Conservation (phyloP, 768 basidiomycete genomes). For the Pleurotus salmoneostramineus region DNA sequence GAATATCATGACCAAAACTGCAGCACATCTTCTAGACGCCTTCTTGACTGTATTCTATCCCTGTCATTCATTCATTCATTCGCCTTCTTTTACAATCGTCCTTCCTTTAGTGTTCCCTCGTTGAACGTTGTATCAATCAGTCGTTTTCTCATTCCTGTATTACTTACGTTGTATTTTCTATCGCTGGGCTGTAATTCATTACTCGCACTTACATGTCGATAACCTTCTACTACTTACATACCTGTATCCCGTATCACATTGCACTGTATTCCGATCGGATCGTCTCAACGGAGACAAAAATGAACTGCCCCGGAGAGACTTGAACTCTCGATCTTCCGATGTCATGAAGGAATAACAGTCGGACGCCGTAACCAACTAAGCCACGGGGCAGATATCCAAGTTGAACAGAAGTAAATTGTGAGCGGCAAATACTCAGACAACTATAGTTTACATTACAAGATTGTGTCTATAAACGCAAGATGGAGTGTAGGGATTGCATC, state of each 20-base stretch:
- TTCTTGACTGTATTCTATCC: background rate
- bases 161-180: too few species aligned
- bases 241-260: background rate
- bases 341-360: constrained; percentile 35
- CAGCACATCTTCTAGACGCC: background rate
- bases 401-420: background rate
- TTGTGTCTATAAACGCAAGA: too few species aligned
- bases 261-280: background rate
- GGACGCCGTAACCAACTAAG: constrained; percentile 61
- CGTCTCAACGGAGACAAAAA: background rate
- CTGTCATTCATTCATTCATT: background rate
- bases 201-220: too few species aligned
- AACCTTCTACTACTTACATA: background rate
- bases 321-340: constrained; percentile 12
- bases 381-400: constrained; percentile 40
- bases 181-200: too few species aligned
- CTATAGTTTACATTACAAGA: too few species aligned
- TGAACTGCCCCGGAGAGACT: constrained; percentile 9
- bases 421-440: background rate
- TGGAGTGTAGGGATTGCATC: too few species aligned
- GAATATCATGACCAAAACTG: background rate
- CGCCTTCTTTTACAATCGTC: background rate
- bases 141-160: background rate
- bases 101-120: constrained; percentile 1
- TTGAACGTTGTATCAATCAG: constrained; percentile 2